These are phyloP conservation scores for Eutypa lata DNA, from an alignment of 2,329 filamentous ascomycete genomes.

Conservation along the genomic window DNA sequence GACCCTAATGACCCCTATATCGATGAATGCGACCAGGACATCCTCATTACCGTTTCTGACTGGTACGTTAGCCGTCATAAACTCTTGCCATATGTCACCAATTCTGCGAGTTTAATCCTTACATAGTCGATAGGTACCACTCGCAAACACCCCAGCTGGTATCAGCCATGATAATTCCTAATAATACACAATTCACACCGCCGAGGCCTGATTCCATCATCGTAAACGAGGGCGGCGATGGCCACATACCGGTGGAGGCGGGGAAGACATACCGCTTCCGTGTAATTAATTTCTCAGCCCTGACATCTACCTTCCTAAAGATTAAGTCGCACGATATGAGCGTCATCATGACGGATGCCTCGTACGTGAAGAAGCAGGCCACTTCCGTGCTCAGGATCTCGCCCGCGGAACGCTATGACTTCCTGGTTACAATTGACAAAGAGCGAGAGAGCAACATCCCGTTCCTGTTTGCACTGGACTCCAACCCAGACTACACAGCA, in stretches of 20 bases:
- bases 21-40: constrained; percentile 54
- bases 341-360: constrained; percentile 42
- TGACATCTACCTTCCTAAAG: constrained; percentile 40
- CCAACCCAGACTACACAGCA: constrained; percentile 39
- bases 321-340: constrained; percentile 43
- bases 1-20: constrained; percentile 53
- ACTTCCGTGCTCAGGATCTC: constrained; percentile 38
- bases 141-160: constrained; percentile 34
- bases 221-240: constrained; percentile 40
- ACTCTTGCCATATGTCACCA: neutral
- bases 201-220: constrained; percentile 39
- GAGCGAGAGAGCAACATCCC: constrained; percentile 39
- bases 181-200: constrained; percentile 37
- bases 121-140: constrained; percentile 36
- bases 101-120: constrained; percentile 24
- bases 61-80: constrained; percentile 35
- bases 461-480: constrained; percentile 40
- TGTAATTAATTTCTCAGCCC: constrained; percentile 43
- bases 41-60: constrained; percentile 55
- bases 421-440: constrained; percentile 40
- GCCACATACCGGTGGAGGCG: constrained; percentile 34
- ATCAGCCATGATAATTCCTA: constrained; percentile 36
- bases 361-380: constrained; percentile 34
- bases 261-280: constrained; percentile 46
- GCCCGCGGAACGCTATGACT: constrained; percentile 44